Evolutionary conservation across 345 rosid genomes (phyloP), one percentile per base, ranked within the genome.

Genomic region (Syzygium grande): DNA sequence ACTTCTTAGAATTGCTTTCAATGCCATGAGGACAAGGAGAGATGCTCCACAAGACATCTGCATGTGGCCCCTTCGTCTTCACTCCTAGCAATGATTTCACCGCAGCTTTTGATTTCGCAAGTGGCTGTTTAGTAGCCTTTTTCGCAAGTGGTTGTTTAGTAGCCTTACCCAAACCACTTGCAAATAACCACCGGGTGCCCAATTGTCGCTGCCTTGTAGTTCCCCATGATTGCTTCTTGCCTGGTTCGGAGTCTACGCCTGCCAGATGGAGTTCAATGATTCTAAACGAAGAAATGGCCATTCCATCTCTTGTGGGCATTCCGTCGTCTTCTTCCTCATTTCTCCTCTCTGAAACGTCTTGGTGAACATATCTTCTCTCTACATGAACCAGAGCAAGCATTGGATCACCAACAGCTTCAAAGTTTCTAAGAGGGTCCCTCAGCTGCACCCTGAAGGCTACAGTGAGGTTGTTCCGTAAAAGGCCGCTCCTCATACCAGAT

Each of bases 341-440:
- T 65, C 87, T 87, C 88, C 77, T 88, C 49, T 87, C 92, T 38
- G 78, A 84, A 80, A 63, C 83, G 65, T 85, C 84, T 68, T 88
- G 77, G 85, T 90, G 79, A 83, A 85, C 89, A 87, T 87, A n/a
- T 54, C 86, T 59, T 86, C 94, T 94, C 91, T 94, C 95, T 58
- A 94, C 92, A 89, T 94, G 95, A 84, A 96, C 85, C 79, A 95
- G 87, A 85, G 94, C 95, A 88, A 96, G 94, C 97, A 96, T 96
- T 84, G 96, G 93, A 46, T 93, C 93, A 73, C 97, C 98, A 85
- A 95, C 95, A 52, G 98, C 93, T 87, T 95, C 98, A 86, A 92
- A 93, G 90, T 92, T 90, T 89, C 90, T 92, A 27, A 89, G 89
- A 73, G 96, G 97, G 86, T 96, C 98, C 88, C 97, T 92, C 87